Base-by-base conservation (phyloP, 257 asterid species). In the Rhazya stricta region DNA sequence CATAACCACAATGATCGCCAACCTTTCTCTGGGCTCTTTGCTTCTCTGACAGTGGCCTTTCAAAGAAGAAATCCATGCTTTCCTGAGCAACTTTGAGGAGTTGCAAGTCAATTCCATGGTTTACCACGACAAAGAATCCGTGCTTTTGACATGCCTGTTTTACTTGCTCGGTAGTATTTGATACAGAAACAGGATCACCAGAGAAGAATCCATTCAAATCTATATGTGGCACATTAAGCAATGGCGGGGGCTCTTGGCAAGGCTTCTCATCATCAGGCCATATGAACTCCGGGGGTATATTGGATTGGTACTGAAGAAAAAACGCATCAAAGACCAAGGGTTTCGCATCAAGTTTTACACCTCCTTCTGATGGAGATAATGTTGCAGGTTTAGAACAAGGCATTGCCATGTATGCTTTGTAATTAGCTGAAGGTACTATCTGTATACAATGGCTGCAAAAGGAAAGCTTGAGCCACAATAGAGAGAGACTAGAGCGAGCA, bases 221-320 rank as follows among this genome's bases (percentile, higher is more conserved):
- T 41, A 91, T 58, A 16, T 84, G 82, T 0, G 93, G 92, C 18
- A 89, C 87, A 19, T 84, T 76, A 27, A 91, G 89, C 4, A 45
- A 4, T 0, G 90, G 94, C 5, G 91, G 85, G 0, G 81, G 74
- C 36, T 79, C 76, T 0, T n/a, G 51, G 77, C 89, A 79, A 3
- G 96, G 95, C 70, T 78, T 86, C 16, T 91, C 97, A 25, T 84
- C 46, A 23, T 90, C 94, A 2, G 96, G 91, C 97, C 96, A 91
- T 43, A 90, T 75, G 84, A 91, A 91, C n/a, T 91, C 89, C n/a
- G 85, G 78, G 0, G 94, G 96, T 76, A 89, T 88, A 73, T 77
- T 70, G 69, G 79, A 25, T 72, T 84, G 88, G 70, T 84, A 78
- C 73, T 86, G 84, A 56, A 84, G 74, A 69, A 86, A 30, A 67